Base-by-base conservation (phyloP, 441 rosid species). In the Arabidopsis hybrid region DNA sequence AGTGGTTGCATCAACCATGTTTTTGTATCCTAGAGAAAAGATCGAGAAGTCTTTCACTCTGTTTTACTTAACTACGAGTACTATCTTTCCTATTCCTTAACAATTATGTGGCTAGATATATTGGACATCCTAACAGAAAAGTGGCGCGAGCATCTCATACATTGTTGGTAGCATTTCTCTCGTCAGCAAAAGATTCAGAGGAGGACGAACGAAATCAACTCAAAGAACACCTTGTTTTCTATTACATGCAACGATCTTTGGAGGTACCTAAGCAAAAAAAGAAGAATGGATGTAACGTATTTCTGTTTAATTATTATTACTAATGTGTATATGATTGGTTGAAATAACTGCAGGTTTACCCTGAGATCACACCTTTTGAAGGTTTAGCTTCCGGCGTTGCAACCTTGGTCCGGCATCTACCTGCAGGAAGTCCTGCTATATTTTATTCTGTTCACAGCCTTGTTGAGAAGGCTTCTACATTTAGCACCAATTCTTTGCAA, bases 311-410 rank as follows among this genome's bases (percentile, higher is more conserved):
- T 67, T n/a, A 45, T 42, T 46, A 7, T 16, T 7, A 16, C 5
- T 8, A 40, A 60, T 51, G 14, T 56, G 13, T 46, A 60, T 35
- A 50, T 67, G 52, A 69, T 75, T 57, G 47, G 62, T 55, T 51
- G 43, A 10, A 61, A n/a, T 67, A 49, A 69, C 31, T 79, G 70
- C 78, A 95, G 99, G 89, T 81, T 60, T 92, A 86, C 84, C 99
- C 96, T 40, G 88, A 79, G 75, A 68, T 80, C 72, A 92, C 99
- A 50, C 91, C 98, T 39, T 95, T 95, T 78, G 95, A 95, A 77
- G 98, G 98, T 49, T 83, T 95, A 91, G 99, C 99, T 80, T 86
- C 95, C 17, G 99, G 98, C 60, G 88, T 92, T 70, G 96, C 81
- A 62, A 86, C 97, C 75, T 74, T 92, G 86, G 88, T 87, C 74